Evolutionary conservation across 2,329 filamentous ascomycete species (phyloP), one percentile per base, ranked within the genome.

Genomic region (Aspergillus unguis): DNA sequence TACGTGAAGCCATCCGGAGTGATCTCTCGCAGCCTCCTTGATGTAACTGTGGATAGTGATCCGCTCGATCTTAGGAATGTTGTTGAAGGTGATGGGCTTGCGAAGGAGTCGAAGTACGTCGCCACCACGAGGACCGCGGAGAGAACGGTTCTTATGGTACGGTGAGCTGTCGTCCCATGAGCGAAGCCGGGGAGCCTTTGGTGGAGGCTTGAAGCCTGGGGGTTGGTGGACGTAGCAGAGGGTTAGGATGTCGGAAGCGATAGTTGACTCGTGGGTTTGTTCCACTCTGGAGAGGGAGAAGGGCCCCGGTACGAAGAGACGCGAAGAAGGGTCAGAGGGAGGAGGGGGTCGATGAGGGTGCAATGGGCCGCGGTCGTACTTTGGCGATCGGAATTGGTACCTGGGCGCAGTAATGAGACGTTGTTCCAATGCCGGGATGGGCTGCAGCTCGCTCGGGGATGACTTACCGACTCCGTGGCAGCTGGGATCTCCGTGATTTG

Each of bases 341-440:
- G 85, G 81, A n/a, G 90, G 92, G 54, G 90, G 88, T 76, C 96
- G 90, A 65, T 96, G 85, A 46, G 94, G 94, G 70, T 97, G 92
- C 26, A 97, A 80, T 58, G 92, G 92, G 52, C 94, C 94, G 66
- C 92, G 89, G 73, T 96, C 86, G 81, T 92, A 99, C 76, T 92
- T 94, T 58, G 94, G 94, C 46, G 92, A 87, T 59, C 92, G 90
- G 74, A 88, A 97, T 74, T 95, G 89, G 77, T 97, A 99, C 80
- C 92, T 95, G 57, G 31, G 37, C 47, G 32, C 44, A 37, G 29
- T 25, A n/a, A 44, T 46, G 31, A 36, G 58, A 51, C 4, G 28
- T 41, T 8, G 38, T 44, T 31, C 50, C 41, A 36, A 43, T 17
- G 29, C 31, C 23, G 38, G 31, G 31, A 17, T 17, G 33, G 11